Evolutionary conservation across 768 basidiomycete species (phyloP).

Genomic region (Trametes cingulata): DNA sequence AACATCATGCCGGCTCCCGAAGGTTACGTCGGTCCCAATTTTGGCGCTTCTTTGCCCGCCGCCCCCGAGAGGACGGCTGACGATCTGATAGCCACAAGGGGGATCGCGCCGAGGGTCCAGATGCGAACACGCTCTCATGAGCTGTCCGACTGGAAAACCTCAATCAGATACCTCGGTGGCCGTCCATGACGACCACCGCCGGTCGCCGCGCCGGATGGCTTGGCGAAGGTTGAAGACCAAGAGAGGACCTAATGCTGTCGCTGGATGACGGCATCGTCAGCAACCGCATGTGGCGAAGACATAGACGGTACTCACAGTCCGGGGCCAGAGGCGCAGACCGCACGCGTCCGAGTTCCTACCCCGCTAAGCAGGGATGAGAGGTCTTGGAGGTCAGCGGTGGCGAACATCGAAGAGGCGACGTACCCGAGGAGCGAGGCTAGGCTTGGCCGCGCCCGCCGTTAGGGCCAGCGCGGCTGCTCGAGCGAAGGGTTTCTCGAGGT

Average conservation of each 20-base stretch:
- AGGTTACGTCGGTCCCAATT: constrained; percentile 1
- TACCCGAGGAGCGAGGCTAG: not conserved
- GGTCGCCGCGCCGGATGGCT: not conserved
- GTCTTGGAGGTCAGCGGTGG: not conserved
- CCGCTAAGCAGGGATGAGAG: no score
- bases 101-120: constrained; percentile 1
- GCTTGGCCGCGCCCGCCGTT: not conserved
- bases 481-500: not conserved
- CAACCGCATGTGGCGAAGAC: no score
- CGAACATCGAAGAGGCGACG: not conserved
- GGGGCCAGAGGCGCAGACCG: no score
- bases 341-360: no score
- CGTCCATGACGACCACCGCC: not conserved
- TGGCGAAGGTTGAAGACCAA: no score
- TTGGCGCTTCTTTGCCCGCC: not conserved
- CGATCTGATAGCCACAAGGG: constrained; percentile 3
- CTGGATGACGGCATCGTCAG: no score
- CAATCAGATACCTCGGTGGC: not conserved
- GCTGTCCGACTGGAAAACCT: constrained; percentile 1
- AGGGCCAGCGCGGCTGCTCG: not conserved
- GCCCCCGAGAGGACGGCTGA: not conserved
- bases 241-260: not conserved
- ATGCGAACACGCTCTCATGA: not conserved
- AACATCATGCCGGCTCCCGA: not conserved
- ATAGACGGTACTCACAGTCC: no score